Conservation (phyloP, 192 early-diverging fungal species). For the Podila epicladia region DNA sequence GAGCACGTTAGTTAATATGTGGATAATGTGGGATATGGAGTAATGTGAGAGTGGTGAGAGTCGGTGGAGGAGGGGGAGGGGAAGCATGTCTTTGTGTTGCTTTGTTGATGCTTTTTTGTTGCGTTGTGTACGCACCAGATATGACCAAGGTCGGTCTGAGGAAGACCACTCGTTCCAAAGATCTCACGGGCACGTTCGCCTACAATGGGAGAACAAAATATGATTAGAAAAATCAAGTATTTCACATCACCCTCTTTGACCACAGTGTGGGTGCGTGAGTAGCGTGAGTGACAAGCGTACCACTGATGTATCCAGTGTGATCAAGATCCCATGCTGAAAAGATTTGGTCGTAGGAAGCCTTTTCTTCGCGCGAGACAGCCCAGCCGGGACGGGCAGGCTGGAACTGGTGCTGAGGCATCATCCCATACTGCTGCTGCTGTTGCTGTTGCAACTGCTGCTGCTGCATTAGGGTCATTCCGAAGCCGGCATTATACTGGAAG, state of each 20-base stretch:
- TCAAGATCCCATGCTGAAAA: conserved; percentile 81
- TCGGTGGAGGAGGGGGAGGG: too few relatives aligned
- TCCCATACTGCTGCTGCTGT: conserved; percentile 36
- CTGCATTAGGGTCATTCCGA: conserved; percentile 26
- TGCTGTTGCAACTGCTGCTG: background rate
- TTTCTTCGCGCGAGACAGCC: conserved; percentile 67
- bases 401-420: conserved; percentile 50
- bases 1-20: conserved; percentile 13
- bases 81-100: background rate
- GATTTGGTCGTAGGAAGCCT: conserved; percentile 67
- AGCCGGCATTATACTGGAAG: conserved; percentile 47
- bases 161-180: conserved; percentile 77
- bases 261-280: background rate
- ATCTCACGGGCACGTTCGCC: conserved; percentile 75
- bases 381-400: conserved; percentile 56
- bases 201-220: background rate
- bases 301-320: conserved; percentile 73
- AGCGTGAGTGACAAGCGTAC: conserved; percentile 26
- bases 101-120: background rate
- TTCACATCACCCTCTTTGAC: background rate
- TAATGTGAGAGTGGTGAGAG: background rate
- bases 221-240: background rate
- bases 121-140: conserved; percentile 67
- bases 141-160: conserved; percentile 73
- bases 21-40: background rate